Conservation (phyloP, 805 yeast genomes). For the Yamadazyma sp. region DNA sequence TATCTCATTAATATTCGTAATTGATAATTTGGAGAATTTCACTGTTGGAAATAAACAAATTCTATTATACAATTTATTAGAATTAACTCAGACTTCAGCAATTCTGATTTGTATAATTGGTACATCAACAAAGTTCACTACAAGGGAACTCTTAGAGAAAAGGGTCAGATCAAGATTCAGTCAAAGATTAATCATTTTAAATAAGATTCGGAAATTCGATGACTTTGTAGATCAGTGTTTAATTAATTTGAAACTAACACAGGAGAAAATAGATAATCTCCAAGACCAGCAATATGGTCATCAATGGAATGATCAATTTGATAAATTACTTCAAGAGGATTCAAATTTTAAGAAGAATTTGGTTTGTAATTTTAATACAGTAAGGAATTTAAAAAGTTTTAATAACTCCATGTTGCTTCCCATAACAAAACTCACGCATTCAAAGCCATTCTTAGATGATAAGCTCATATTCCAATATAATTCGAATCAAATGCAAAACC, state of each 20-base stretch:
- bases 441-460: conserved; percentile 24
- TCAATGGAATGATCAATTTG: conserved; percentile 47
- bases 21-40: conserved; percentile 84
- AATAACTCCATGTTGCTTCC: conserved; percentile 42
- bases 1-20: conserved; percentile 67
- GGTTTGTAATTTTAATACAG: conserved; percentile 49
- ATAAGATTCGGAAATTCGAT: conserved; percentile 38
- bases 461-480: conserved; percentile 19
- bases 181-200: conserved; percentile 66
- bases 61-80: conserved; percentile 81
- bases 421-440: conserved; percentile 26
- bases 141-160: conserved; percentile 82
- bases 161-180: conserved; percentile 88
- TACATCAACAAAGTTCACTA: conserved; percentile 66
- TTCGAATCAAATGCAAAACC: conserved; percentile 21
- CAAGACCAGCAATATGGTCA: conserved; percentile 19
- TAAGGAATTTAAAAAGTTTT: conserved; percentile 54
- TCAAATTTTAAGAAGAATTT: conserved; percentile 16
- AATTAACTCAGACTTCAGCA: conserved; percentile 68
- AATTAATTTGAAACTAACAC: conserved; percentile 31
- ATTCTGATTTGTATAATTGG: conserved; percentile 83
- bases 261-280: conserved; percentile 16
- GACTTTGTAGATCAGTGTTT: conserved; percentile 50
- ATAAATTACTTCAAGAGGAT: conserved; percentile 16
- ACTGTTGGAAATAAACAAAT: conserved; percentile 75